Conservation (phyloP, 2,329 filamentous ascomycete genomes). For the Myriosclerotinia scirpicola region DNA sequence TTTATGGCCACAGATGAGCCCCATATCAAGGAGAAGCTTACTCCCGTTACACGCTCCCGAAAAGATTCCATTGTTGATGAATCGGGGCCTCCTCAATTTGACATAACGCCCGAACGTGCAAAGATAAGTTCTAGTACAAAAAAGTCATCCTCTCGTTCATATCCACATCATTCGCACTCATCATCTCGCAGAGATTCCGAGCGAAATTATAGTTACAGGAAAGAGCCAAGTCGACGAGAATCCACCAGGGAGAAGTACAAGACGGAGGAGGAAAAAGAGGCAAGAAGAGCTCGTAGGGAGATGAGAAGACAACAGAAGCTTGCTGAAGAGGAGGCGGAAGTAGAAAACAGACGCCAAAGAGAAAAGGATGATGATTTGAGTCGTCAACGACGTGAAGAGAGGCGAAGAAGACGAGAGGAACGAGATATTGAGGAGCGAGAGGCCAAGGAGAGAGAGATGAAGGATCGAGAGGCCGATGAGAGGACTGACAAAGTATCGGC, state of each 20-base stretch:
- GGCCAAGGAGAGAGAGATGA: constrained; percentile 10
- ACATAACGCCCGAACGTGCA: constrained; percentile 7
- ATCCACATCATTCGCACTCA: constrained; percentile 22
- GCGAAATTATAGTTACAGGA: constrained; percentile 2
- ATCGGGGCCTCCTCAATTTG: constrained; percentile 10
- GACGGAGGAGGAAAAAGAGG: constrained; percentile 34
- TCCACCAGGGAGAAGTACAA: constrained; percentile 28
- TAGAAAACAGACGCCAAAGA: constrained; percentile 4
- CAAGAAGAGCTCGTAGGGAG: constrained; percentile 31
- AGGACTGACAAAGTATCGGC: background rate
- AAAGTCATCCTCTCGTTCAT: constrained; percentile 17
- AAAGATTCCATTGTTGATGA: constrained; percentile 14
- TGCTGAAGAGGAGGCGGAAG: constrained; percentile 18
- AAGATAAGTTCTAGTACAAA: constrained; percentile 14
- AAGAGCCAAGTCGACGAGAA: constrained; percentile 25
- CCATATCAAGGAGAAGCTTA: constrained; percentile 32
- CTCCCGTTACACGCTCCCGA: constrained; percentile 2
- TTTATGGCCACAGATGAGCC: constrained; percentile 33
- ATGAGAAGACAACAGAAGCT: constrained; percentile 27
- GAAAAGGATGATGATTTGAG: constrained; percentile 21
- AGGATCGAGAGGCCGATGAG: constrained; percentile 5
- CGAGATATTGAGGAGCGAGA: constrained; percentile 8
- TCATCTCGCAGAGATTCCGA: constrained; percentile 14
- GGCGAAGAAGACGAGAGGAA: constrained; percentile 16
- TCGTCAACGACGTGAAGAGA: constrained; percentile 12